A percentile compares a stretch with the other conserved stretches of the same genome.
Conservation (phyloP, 164 flowering plant genomes). For the Vitis amurensis region DNA sequence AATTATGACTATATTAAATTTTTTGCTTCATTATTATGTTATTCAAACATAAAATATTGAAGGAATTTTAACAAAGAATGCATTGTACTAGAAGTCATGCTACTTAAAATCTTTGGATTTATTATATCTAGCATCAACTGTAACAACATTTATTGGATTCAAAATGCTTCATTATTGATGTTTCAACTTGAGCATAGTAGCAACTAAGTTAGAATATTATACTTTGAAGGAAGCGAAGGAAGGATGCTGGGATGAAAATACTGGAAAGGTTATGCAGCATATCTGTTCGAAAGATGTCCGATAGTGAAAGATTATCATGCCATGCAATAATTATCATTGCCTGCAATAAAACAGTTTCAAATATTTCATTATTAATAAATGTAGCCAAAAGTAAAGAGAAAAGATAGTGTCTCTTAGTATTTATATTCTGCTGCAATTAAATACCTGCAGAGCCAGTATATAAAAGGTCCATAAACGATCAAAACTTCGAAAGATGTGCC, state of each 20-base stretch:
- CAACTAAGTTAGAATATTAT: conserved; percentile 22
- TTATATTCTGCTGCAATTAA: background rate
- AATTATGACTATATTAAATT: too few relatives aligned
- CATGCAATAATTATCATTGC: conserved; percentile 81
- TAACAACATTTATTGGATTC: too few relatives aligned
- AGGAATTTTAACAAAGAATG: too few relatives aligned
- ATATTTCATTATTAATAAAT: background rate
- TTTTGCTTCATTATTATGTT: too few relatives aligned
- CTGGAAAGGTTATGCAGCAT: conserved; percentile 47
- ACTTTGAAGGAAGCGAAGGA: conserved; percentile 86
- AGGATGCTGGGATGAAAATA: conserved; percentile 75
- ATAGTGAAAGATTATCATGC: conserved; percentile 38
- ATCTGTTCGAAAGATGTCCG: conserved; percentile 51
- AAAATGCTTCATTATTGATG: too few relatives aligned
- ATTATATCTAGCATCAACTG: too few relatives aligned
- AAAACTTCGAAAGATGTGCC: conserved; percentile 93
- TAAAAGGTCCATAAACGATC: conserved; percentile 96
- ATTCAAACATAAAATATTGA: too few relatives aligned
- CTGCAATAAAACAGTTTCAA: conserved; percentile 34
- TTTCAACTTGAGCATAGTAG: background rate
- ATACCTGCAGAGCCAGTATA: conserved; percentile 83
- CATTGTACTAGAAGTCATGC: too few relatives aligned
- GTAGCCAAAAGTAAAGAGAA: background rate
- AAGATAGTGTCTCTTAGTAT: background rate
- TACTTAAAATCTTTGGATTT: too few relatives aligned